These are phyloP conservation scores for Solanum pinnatisectum DNA, from an alignment of 257 asterid genomes.

Conservation along the genomic window DNA sequence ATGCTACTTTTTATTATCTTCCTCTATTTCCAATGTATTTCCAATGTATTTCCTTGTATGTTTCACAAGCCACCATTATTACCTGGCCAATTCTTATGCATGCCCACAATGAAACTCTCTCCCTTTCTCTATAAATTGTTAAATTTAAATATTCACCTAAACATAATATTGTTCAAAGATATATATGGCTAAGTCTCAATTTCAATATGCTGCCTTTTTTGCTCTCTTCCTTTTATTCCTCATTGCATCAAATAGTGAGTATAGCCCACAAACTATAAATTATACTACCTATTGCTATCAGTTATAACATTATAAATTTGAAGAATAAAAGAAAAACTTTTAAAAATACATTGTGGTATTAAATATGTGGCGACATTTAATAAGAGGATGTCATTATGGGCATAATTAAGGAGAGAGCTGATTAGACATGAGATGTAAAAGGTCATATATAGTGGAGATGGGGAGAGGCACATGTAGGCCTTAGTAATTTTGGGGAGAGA, in stretches of 20 bases:
- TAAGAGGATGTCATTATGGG: neutral
- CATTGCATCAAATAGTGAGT: neutral
- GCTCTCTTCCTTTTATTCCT: neutral
- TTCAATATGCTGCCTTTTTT: neutral
- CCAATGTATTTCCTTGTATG: neutral
- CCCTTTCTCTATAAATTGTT: neutral
- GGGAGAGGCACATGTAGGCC: too few relatives aligned
- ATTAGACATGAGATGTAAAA: neutral
- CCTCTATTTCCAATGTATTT: neutral
- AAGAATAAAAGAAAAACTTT: neutral
- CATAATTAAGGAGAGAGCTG: neutral
- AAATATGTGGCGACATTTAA: neutral
- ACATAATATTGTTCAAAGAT: too few relatives aligned
- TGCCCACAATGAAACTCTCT: neutral
- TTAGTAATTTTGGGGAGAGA: neutral
- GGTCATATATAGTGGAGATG: neutral
- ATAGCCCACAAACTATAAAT: neutral
- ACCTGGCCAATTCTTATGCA: too few relatives aligned
- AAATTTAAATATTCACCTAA: too few relatives aligned
- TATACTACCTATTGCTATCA: neutral
- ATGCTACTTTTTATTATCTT: neutral
- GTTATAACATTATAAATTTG: neutral
- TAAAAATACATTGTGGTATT: neutral
- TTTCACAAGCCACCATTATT: neutral
- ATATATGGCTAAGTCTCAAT: neutral